Conservation (phyloP, 768 basidiomycete genomes). For the Phaffia australis region DNA sequence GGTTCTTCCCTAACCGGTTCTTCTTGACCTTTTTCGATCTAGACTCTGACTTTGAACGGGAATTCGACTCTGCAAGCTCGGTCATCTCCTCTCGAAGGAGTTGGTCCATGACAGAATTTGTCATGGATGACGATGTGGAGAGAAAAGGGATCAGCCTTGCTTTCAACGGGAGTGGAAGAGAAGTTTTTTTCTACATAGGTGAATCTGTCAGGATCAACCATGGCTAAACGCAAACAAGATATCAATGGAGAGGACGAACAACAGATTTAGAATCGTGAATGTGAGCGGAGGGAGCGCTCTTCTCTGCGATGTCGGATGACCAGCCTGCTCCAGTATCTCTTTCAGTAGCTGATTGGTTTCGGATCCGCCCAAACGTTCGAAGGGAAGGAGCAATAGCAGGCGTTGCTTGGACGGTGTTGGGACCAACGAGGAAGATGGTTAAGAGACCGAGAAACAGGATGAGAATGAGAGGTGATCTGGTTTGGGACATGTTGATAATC, state of each 20-base stretch:
- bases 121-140: too few species aligned
- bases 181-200: background rate
- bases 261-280: background rate
- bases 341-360: background rate
- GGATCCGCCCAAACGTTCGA: background rate
- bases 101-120: too few species aligned
- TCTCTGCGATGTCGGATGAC: background rate
- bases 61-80: too few species aligned
- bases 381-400: background rate
- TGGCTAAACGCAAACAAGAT: background rate
- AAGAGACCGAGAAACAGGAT: background rate
- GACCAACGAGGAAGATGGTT: background rate
- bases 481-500: too few species aligned
- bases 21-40: too few species aligned
- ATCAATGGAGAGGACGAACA: background rate
- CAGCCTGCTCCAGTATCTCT: background rate
- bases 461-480: background rate
- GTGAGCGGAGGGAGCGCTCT: background rate
- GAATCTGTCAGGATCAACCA: too few species aligned
- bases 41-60: too few species aligned
- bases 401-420: background rate
- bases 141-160: too few species aligned
- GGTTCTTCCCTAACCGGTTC: too few species aligned
- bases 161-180: too few species aligned
- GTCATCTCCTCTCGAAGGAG: too few species aligned